A percentile compares a stretch with the other conserved stretches of the same genome.
These are phyloP conservation scores for Lasiodiplodia gonubiensis DNA, from an alignment of 2,329 filamentous ascomycete genomes.

Conservation along the genomic window DNA sequence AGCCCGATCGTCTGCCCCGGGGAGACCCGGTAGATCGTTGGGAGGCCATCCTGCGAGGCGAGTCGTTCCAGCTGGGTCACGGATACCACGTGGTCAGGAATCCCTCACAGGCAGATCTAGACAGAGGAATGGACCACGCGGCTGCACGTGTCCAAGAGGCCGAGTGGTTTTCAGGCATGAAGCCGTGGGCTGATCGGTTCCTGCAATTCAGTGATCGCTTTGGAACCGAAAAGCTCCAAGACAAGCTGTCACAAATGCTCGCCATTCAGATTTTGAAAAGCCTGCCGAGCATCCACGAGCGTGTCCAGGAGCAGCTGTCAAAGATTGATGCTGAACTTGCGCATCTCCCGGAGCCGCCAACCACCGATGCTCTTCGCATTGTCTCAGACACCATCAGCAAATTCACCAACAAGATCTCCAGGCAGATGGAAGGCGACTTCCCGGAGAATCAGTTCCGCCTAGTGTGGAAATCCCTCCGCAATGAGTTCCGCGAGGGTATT, in stretches of 20 bases:
- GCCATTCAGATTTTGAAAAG: conserved; percentile 52
- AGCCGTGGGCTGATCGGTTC: conserved; percentile 56
- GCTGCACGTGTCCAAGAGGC: conserved; percentile 57
- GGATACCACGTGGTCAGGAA: conserved; percentile 81
- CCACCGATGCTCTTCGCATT: conserved; percentile 67
- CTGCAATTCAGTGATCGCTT: conserved; percentile 51
- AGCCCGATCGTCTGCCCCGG: conserved; percentile 73
- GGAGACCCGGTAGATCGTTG: conserved; percentile 63
- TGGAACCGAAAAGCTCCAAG: conserved; percentile 59
- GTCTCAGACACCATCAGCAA: conserved; percentile 64
- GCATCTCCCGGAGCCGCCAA: conserved; percentile 69
- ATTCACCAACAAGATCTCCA: conserved; percentile 62
- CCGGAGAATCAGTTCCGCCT: conserved; percentile 50
- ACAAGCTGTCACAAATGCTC: conserved; percentile 55
- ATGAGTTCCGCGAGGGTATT: conserved; percentile 57
- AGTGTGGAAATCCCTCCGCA: conserved; percentile 53
- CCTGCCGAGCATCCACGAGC: conserved; percentile 50
- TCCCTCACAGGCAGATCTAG: conserved; percentile 59
- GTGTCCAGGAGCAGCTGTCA: conserved; percentile 55
- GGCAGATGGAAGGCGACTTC: conserved; percentile 59
- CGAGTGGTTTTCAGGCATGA: conserved; percentile 53
- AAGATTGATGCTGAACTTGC: conserved; percentile 62
- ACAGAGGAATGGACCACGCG: conserved; percentile 50
- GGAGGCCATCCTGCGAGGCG: conserved; percentile 65
- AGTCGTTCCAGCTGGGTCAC: conserved; percentile 68